Percentiles rank a stretch among this genome's conserved stretches.
These are phyloP conservation scores for Perilla frutescens DNA, from an alignment of 257 asterid genomes.

Conservation along the genomic window DNA sequence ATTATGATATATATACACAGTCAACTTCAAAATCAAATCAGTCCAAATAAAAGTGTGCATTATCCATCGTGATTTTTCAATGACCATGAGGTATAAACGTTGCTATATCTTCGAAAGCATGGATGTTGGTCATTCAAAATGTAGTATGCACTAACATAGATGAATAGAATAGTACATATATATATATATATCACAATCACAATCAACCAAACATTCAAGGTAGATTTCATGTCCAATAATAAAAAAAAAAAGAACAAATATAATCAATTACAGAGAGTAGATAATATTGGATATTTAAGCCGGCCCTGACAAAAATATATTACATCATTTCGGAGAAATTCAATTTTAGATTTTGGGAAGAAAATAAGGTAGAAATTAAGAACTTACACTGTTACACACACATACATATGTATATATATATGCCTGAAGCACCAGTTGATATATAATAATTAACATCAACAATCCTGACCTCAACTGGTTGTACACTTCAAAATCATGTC, in stretches of 20 bases:
- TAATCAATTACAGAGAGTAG: conserved; percentile 24
- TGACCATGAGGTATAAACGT: conserved; percentile 33
- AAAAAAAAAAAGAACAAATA: background rate
- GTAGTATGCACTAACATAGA: conserved; percentile 26
- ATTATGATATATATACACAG: conserved; percentile 9
- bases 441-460: background rate
- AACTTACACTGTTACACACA: conserved; percentile 19
- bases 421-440: too few relatives aligned
- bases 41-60: conserved; percentile 10
- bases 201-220: conserved; percentile 18
- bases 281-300: conserved; percentile 22
- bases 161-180: conserved; percentile 10
- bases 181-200: background rate
- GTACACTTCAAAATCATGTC: conserved; percentile 12
- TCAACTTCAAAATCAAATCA: conserved; percentile 30
- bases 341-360: background rate
- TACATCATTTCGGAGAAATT: conserved; percentile 29
- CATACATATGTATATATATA: too few relatives aligned
- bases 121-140: conserved; percentile 23
- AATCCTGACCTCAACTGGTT: conserved; percentile 11
- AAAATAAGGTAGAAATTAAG: conserved; percentile 5
- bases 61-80: conserved; percentile 13
- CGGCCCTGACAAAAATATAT: conserved; percentile 35
- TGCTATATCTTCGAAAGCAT: background rate
- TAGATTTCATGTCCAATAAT: background rate